These are phyloP conservation scores for Staphylotrichum longicolle DNA, from an alignment of 495 filamentous ascomycete species.

Conservation along the genomic window DNA sequence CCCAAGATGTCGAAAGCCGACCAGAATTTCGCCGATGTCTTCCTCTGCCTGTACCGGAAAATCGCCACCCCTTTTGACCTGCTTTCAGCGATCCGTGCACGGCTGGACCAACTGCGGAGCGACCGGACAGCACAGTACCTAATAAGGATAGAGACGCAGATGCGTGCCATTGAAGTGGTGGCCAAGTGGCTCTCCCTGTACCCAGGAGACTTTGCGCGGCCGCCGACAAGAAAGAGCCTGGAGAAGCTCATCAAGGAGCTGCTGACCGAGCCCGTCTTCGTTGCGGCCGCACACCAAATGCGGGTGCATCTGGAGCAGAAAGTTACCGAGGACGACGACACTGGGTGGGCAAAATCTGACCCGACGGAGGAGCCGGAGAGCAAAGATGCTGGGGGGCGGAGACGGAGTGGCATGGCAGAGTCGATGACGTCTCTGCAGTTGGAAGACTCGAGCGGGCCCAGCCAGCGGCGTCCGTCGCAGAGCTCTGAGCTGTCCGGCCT, in stretches of 20 bases:
- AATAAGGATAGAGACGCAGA: constrained; percentile 71
- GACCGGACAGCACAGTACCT: constrained; percentile 61
- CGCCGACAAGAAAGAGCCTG: constrained; percentile 67
- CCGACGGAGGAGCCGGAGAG: constrained; percentile 48
- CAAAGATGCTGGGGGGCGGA: constrained; percentile 24
- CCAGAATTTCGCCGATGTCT: constrained; percentile 78
- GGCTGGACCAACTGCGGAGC: constrained; percentile 66
- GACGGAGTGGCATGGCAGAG: constrained; percentile 38
- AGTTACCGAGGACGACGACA: constrained; percentile 75
- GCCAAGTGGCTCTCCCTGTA: constrained; percentile 88
- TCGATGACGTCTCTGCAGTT: constrained; percentile 45
- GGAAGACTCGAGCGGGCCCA: constrained; percentile 36
- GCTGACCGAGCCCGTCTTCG: constrained; percentile 69
- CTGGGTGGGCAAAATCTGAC: constrained; percentile 71
- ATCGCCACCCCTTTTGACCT: constrained; percentile 80
- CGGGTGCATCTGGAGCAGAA: constrained; percentile 60
- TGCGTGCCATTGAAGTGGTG: constrained; percentile 77
- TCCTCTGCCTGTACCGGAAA: constrained; percentile 92
- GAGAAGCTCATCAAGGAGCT: constrained; percentile 68
- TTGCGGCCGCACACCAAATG: constrained; percentile 81
- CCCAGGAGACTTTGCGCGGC: constrained; percentile 86
- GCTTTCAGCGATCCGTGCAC: constrained; percentile 66
- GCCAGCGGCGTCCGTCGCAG: constrained; percentile 46
- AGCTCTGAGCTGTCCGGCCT: constrained; percentile 45
- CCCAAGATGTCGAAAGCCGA: constrained; percentile 82